Base-by-base conservation (phyloP, 2,329 filamentous ascomycete genomes). In the Herpotrichia juniperi region DNA sequence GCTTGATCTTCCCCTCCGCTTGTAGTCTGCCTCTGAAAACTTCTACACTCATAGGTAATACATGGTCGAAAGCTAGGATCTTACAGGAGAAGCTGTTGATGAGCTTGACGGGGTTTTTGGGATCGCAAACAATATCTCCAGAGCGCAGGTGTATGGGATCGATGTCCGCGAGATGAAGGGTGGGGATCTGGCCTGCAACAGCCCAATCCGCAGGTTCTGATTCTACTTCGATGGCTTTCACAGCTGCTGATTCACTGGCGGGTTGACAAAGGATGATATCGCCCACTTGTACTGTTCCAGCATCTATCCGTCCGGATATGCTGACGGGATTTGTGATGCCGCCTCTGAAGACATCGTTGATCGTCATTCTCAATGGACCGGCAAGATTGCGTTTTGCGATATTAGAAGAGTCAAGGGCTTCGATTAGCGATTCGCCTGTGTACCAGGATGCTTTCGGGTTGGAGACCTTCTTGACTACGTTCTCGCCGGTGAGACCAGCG, bases 31-130 rank as follows among this genome's bases (percentile, higher is more conserved):
- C 94, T 17, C 91, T 81, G 71, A 97, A 93, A 8, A 99, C 86
- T 66, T 97, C 93, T 9, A 97, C 85, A 21, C 86, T 85, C 85
- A 93, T 94, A 0, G 93, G 93, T 75, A 93, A 88, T 14, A 99
- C 76, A 57, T 93, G 88, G 54, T 96, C 91, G 65, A 97, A 96
- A 0, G 93, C 91, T 50, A 97, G 82, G 10, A 94, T 86, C 74
- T 96, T 96, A 54, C 89, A 85, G 1, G 85, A 90, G 64, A 97
- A 93, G 0, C 79, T 83, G 51, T 88, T 88, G 52, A 91, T 79
- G 53, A 88, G 89, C 22, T 79, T 76, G 28, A 96, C 87, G 0
- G 91, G 88, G 1, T 82, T 76, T 1, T 81, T 79, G 0, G 86
- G 81, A 42, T 84, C 81, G 75, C 92, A 96, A n/a, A 96, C 76